These are phyloP conservation scores for Clarireedia hainanense DNA, from an alignment of 2,329 filamentous ascomycete species.

Conservation along the genomic window DNA sequence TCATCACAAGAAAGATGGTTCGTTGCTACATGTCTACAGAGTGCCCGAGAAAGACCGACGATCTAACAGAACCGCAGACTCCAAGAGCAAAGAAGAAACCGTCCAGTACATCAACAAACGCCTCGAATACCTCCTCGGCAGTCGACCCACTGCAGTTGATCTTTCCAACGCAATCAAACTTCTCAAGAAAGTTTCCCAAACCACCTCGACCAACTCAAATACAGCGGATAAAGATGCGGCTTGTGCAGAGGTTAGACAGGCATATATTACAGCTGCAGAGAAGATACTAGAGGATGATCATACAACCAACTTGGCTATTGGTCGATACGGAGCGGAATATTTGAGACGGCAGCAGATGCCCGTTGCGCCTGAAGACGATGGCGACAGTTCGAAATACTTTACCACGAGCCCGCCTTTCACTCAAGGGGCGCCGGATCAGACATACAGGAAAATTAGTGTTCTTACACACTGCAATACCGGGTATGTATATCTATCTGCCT, in stretches of 20 bases:
- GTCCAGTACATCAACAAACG: slow-evolving; percentile 67
- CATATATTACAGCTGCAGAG: slow-evolving; percentile 75
- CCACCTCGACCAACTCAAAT: slow-evolving; percentile 34
- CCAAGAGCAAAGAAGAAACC: slow-evolving; percentile 40
- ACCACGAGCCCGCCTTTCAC: slow-evolving; percentile 32
- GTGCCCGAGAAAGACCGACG: slow-evolving; percentile 17
- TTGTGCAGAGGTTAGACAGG: slow-evolving; percentile 48
- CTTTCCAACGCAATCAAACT: slow-evolving; percentile 82
- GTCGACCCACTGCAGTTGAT: slow-evolving; percentile 90
- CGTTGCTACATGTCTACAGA: slow-evolving; percentile 9
- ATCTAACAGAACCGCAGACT: slow-evolving; percentile 9
- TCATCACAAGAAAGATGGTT: slow-evolving; percentile 43
- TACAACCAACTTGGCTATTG: slow-evolving; percentile 79
- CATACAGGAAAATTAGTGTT: slow-evolving; percentile 59
- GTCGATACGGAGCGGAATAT: slow-evolving; percentile 76
- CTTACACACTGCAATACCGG: slow-evolving; percentile 98
- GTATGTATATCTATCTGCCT: slow-evolving; percentile 34
- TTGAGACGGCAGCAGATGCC: slow-evolving; percentile 39
- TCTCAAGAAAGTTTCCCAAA: slow-evolving; percentile 57
- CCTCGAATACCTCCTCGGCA: slow-evolving; percentile 79
- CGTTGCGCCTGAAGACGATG: slow-evolving; percentile 15
- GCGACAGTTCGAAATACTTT: slow-evolving; percentile 25
- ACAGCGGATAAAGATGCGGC: slow-evolving; percentile 8
- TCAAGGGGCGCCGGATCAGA: slow-evolving; percentile 36
- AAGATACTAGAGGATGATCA: slow-evolving; percentile 82